phyloP scores from a whole-genome alignment of 805 yeast species.

The Blastobotrys mokoenaii region DNA sequence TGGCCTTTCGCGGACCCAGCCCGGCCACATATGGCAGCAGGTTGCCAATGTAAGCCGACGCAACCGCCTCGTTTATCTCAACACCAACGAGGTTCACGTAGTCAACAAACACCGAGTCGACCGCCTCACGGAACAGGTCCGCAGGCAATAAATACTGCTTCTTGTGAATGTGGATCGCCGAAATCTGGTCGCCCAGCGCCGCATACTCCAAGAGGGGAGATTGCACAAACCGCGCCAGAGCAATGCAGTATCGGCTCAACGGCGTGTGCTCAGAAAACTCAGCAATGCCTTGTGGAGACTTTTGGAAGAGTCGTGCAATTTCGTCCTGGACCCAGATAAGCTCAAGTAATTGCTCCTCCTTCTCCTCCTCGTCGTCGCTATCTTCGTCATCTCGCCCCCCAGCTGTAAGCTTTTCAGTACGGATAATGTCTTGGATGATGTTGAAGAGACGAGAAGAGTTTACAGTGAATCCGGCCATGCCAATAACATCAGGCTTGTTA shows the following conservation, averaged over 20 bases:
- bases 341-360: slow-evolving; percentile 35
- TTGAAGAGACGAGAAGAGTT: slow-evolving; percentile 54
- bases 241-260: slow-evolving; percentile 75
- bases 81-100: slow-evolving; percentile 86
- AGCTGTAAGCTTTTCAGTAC: slow-evolving; percentile 40
- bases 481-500: slow-evolving; percentile 82
- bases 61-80: slow-evolving; percentile 82
- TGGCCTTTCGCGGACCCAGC: slow-evolving; percentile 90
- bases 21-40: slow-evolving; percentile 78
- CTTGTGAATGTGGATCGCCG: slow-evolving; percentile 52
- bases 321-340: slow-evolving; percentile 87
- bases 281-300: slow-evolving; percentile 60
- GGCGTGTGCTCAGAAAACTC: slow-evolving; percentile 84
- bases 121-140: slow-evolving; percentile 54
- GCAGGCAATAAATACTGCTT: slow-evolving; percentile 63
- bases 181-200: slow-evolving; percentile 65
- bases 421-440: slow-evolving; percentile 44
- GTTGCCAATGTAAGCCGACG: slow-evolving; percentile 63
- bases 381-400: slow-evolving; percentile 24
- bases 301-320: slow-evolving; percentile 81
- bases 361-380: too few species aligned
- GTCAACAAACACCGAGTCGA: slow-evolving; percentile 82
- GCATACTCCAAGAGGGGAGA: slow-evolving; percentile 89
- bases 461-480: slow-evolving; percentile 79
- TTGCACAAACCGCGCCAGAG: slow-evolving; percentile 84